Conservation (phyloP, 192 early-diverging fungal species). For the Backusella morwellensis region DNA sequence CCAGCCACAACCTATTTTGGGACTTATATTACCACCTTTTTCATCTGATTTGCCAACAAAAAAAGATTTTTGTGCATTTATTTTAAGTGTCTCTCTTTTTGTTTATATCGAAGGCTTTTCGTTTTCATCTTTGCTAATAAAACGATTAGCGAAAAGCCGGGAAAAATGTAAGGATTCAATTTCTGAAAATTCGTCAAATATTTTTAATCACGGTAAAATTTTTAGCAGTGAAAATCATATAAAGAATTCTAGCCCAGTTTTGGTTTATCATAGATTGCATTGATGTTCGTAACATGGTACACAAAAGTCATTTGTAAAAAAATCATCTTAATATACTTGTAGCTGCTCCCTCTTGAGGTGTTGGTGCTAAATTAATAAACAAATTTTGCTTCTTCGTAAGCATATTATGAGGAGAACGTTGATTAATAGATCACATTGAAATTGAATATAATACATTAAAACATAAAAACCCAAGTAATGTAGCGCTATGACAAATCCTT, state of each 20-base stretch:
- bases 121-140: neutral
- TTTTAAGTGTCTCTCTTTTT: neutral
- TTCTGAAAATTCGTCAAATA: neutral
- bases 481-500: too few relatives aligned
- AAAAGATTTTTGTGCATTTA: neutral
- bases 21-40: neutral
- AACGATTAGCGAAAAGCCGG: neutral
- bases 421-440: too few relatives aligned
- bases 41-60: neutral
- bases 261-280: neutral
- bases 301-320: too few relatives aligned
- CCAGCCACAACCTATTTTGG: constrained; percentile 6
- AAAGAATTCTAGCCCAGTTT: neutral
- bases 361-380: too few relatives aligned
- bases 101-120: neutral
- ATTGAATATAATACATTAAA: too few relatives aligned
- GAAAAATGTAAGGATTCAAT: neutral
- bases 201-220: neutral
- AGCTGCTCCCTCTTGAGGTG: too few relatives aligned
- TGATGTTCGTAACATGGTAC: too few relatives aligned
- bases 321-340: too few relatives aligned
- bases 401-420: too few relatives aligned
- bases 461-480: too few relatives aligned
- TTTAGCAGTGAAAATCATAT: neutral
- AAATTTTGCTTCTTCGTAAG: too few relatives aligned